Base-by-base conservation (phyloP, 2,329 filamentous ascomycete species). In the Thelonectria rubi region DNA sequence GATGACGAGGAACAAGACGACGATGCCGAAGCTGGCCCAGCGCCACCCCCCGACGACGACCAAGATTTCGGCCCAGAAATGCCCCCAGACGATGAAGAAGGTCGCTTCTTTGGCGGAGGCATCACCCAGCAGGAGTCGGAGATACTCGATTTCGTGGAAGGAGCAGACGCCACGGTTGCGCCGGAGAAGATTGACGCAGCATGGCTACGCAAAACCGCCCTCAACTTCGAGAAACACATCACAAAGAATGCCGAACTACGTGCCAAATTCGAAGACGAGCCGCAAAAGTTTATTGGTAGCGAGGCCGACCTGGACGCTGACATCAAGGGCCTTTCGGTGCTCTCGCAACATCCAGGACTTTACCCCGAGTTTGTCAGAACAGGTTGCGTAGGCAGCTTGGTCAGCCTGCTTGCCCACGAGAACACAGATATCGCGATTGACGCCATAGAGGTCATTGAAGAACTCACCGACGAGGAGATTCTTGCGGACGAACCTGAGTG, bases 391-490 rank as follows among this genome's bases (percentile, higher is more conserved):
- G 86, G 79, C 5, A 94, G 90, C 56, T 78, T 99, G 52, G 92
- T 97, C 1, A 87, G 89, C 2, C 78, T 99, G 54, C 81, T 99
- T 50, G 90, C 94, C 15, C 95, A 99, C 75, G 95, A 99, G 71
- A 99, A 99, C 75, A 94, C 94, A 0, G 95, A 99, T 73, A 96
- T 99, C 66, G 93, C 95, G 11, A 97, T 98, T 70, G 92, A 91
- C 65, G 92, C 91, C 0, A 89, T 97, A 51, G 91, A 98, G 79
- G 91, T 97, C 48, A 87, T 99, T 52, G 89, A 88, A 58, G 95
- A 99, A 79, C 81, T 98, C 68, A 96, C 93, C 14, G 95, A 98
- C 71, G 94, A 99, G 74, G 94, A 98, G 73, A 92, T 97, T 2
- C 84, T 89, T 43, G 92, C 91, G 2, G 88, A 90, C 62, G 89